Percentiles rank a stretch among this genome's conserved stretches.
Conservation (phyloP, 2,329 filamentous ascomycete species). For the Colletotrichum sp. region DNA sequence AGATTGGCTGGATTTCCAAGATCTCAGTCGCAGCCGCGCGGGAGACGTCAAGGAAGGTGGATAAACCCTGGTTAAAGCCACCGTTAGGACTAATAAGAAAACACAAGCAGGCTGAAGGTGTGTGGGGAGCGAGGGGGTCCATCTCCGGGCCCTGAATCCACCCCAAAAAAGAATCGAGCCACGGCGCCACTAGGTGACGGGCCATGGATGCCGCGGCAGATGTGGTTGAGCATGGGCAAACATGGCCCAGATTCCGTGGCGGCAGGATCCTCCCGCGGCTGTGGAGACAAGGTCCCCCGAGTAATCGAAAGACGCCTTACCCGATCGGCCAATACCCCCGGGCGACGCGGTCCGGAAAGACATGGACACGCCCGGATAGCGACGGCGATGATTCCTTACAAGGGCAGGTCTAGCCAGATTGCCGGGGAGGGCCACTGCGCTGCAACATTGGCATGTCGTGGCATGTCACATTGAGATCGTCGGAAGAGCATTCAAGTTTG, state of each 20-base stretch:
- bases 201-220: neutral
- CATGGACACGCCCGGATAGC: neutral
- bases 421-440: neutral
- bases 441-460: constrained; percentile 7
- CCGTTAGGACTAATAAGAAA: neutral
- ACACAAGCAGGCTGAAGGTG: neutral
- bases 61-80: neutral
- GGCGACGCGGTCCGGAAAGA: neutral
- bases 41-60: constrained; percentile 13
- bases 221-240: neutral
- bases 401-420: constrained; percentile 13
- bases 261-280: constrained; percentile 13
- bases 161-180: constrained; percentile 1
- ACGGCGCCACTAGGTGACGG: neutral
- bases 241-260: neutral
- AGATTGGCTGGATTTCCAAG: neutral
- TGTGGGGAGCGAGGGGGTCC: neutral
- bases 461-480: constrained; percentile 12
- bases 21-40: constrained; percentile 6
- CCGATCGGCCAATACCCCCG: neutral
- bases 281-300: neutral
- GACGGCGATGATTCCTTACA: constrained; percentile 2
- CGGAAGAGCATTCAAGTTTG: neutral
- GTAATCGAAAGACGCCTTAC: neutral
- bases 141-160: neutral